Evolutionary conservation across 192 early-diverging fungal species (phyloP), one percentile per base, ranked within the genome.

Genomic region (Piromyces sp.): DNA sequence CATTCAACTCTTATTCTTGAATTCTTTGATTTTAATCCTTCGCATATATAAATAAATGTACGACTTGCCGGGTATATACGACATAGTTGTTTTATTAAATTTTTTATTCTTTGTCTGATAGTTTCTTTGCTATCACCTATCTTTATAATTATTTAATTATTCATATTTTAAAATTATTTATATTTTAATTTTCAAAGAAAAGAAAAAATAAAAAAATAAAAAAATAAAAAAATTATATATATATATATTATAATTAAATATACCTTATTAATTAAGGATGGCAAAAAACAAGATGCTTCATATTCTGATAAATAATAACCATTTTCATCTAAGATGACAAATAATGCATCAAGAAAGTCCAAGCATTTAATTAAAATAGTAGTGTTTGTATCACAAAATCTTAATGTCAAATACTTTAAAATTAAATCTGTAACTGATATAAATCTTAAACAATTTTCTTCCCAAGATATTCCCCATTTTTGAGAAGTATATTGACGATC

Each of bases 341-440:
- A 84, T 80, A 96, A 82, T 58, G 93, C 93, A 84, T 97, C 93
- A 5, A 95, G 85, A 13, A 96, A 80, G 29, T 96, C 95, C 51
- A 97, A 86, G 81, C 92, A 92, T 84, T 95, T 95, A 29, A 97
- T 88, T 33, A 96, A 86, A 84, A 95, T 94, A 81, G 89, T 94
- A 0, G 96, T 97, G 80, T 93, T 95, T n/a, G 95, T 95, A 81
- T 97, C 96, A 85, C 93, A 95, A 88, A 97, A 94, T 19, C 96
- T 91, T 28, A 97, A 86, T 30, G 95, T 96, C 58, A 95, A 82
- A 83, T 96, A 97, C 81, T 96, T 96, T 40, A 97, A 88, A 51
- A 96, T 83, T 15, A 97, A 82, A 82, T 97, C 96, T 1, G 90
- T 85, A 85, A 92, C 92, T n/a, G 91, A 90, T 14, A 95, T 82